A percentile compares a stretch with the other conserved stretches of the same genome.
Conservation (phyloP, 768 basidiomycete genomes). For the Lactarius tabidus region DNA sequence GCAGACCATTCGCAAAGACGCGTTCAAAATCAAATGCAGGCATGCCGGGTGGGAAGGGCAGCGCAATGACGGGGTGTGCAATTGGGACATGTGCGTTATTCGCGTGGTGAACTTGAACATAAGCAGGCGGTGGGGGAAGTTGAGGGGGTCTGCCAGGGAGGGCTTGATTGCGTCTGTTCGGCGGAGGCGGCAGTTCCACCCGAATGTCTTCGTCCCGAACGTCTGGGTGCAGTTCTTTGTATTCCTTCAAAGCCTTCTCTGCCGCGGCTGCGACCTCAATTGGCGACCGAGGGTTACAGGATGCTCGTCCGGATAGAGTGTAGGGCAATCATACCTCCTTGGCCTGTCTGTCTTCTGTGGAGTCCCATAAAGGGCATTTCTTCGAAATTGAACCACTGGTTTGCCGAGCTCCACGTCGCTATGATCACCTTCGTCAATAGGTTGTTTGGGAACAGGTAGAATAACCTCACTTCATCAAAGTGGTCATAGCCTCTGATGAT, state of each 20-base stretch:
- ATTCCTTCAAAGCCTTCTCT: constrained; percentile 59
- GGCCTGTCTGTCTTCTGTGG: constrained; percentile 57
- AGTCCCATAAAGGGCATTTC: constrained; percentile 69
- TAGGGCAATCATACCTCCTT: constrained; percentile 48
- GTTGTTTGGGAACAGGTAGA: not conserved
- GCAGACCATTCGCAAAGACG: constrained; percentile 3
- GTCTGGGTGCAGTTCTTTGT: constrained; percentile 58
- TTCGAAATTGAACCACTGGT: constrained; percentile 21
- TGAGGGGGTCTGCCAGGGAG: not conserved
- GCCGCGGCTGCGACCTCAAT: constrained; percentile 64
- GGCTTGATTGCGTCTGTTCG: not conserved
- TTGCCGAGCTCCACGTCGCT: constrained; percentile 16
- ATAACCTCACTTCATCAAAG: constrained; percentile 41
- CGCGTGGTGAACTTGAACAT: constrained; percentile 21
- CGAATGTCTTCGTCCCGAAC: constrained; percentile 54
- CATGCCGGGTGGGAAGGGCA: not conserved
- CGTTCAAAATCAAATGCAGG: constrained; percentile 2
- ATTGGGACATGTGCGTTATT: constrained; percentile 16
- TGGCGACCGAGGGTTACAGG: not conserved
- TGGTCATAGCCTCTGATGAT: constrained; percentile 75
- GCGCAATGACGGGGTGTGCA: constrained; percentile 17
- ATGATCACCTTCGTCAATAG: not conserved
- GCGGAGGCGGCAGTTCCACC: constrained; percentile 52
- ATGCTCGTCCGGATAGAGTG: not conserved
- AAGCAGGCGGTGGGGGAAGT: not conserved